These are phyloP conservation scores for Cladorrhinum sp. DNA, from an alignment of 2,329 filamentous ascomycete genomes.

Conservation along the genomic window DNA sequence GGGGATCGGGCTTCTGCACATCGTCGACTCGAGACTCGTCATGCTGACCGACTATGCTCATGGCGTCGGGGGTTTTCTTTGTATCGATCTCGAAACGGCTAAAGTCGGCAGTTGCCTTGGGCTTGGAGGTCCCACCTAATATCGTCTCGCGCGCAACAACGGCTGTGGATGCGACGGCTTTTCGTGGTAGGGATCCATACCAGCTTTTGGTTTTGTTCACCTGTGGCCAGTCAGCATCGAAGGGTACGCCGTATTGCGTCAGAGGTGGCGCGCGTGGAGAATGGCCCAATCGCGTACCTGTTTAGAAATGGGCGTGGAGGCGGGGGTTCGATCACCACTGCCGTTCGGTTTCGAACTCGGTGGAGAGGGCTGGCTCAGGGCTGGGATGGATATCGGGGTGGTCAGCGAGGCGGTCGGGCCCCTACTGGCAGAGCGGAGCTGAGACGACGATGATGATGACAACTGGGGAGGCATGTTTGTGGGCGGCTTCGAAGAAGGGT, in stretches of 20 bases:
- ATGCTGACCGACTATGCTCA: constrained; percentile 32
- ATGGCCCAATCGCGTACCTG: constrained; percentile 16
- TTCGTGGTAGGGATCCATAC: constrained; percentile 63
- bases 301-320: constrained; percentile 13
- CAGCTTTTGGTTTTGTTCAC: constrained; percentile 55
- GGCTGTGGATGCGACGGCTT: constrained; percentile 57
- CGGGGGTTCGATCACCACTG: constrained; percentile 5
- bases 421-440: neutral
- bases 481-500: constrained; percentile 20
- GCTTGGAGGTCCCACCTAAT: constrained; percentile 51
- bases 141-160: constrained; percentile 62
- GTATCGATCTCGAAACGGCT: constrained; percentile 45
- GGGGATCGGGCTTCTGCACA: constrained; percentile 8
- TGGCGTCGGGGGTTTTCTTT: constrained; percentile 36
- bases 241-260: neutral
- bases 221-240: constrained; percentile 32
- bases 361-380: neutral
- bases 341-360: constrained; percentile 3
- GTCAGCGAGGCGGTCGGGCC: constrained; percentile 13
- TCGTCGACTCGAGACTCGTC: constrained; percentile 28
- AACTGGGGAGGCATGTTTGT: constrained; percentile 8
- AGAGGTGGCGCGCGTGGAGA: neutral
- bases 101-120: constrained; percentile 46
- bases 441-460: constrained; percentile 2
- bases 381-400: neutral